Conservation (phyloP, 2,329 filamentous ascomycete genomes). For the Pseudogymnoascus sp. region DNA sequence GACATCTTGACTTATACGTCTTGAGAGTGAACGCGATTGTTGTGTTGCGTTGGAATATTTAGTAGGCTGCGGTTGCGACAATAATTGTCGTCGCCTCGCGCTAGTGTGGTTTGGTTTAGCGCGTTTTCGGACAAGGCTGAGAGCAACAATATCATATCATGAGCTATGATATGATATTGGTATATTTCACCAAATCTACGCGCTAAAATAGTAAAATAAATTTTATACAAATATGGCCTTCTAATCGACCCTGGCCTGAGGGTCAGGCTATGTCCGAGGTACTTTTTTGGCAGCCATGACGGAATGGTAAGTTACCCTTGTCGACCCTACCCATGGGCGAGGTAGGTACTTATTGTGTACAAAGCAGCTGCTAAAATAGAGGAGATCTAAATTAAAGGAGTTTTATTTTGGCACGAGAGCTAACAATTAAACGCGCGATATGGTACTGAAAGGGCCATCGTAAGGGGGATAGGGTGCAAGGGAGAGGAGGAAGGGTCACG, state of each 20-base stretch:
- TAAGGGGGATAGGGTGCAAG: not conserved
- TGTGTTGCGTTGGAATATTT: slow-evolving; percentile 11
- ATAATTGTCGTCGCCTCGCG: slow-evolving; percentile 1
- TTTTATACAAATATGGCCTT: not conserved
- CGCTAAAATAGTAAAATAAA: not conserved
- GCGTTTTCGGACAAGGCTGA: not conserved
- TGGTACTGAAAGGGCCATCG: not conserved
- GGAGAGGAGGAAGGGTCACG: not conserved
- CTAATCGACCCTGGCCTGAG: not conserved
- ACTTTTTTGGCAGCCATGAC: not conserved
- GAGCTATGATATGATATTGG: not conserved
- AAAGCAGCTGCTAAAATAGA: not conserved
- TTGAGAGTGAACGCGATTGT: slow-evolving; percentile 2
- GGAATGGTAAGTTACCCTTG: not conserved
- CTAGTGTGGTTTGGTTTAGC: slow-evolving; percentile 5
- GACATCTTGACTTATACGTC: slow-evolving; percentile 53
- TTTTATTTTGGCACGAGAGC: not conserved
- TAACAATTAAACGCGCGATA: not conserved
- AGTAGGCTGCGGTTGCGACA: slow-evolving; percentile 12
- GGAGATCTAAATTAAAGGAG: not conserved
- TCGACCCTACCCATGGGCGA: not conserved
- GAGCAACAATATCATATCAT: not conserved
- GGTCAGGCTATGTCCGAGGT: not conserved
- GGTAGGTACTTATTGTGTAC: not conserved
- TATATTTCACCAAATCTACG: not conserved